Base-by-base conservation (phyloP, 306 rosid genomes). In the Cicer arietinum region DNA sequence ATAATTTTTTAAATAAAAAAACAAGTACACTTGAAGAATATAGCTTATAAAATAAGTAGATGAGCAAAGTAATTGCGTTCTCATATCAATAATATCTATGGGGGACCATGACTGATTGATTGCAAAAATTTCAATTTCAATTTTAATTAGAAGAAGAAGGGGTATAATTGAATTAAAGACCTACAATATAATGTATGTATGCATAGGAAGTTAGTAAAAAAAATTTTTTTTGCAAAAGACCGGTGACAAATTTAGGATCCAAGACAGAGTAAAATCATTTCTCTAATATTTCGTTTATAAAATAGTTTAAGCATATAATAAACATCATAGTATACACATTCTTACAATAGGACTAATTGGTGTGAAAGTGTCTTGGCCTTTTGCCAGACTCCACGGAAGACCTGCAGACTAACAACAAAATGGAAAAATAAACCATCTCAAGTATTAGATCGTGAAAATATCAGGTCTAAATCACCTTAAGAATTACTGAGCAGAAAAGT, bases 311-410 rank as follows among this genome's bases (percentile, higher is more conserved):
- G 59, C 66, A 66, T 59, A 60, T 50, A 11, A 79, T 56, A 76
- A 75, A 25, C 30, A 76, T 69, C 69, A 69, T n/a, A 42, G 76
- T 35, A 42, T 48, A 69, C 67, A 50, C 56, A 67, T 68, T 18
- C 81, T 77, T 70, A 80, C 94, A 82, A 88, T 81, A 20, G 88
- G 88, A 82, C 98, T 87, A 65, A 93, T 93, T 71, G 98, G 98
- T 6, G 98, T 94, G 86, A 94, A 94, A 50, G 97, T 94, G 78
- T 91, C 98, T 87, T 90, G 96, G 82, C 97, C 97, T 78, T 94
- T 94, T 13, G 98, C 94, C 54, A 90, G 47, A 46, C 86, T 84
- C 98, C 98, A 94, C 78, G 98, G 98, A 90, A 91, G 97, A 80
- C 97, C 97, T 87, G 94, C 96, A 87, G 98, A 90, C 98, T 94